Evolutionary conservation across 2,329 filamentous ascomycete genomes (phyloP), one percentile per base, ranked within the genome.

Genomic region (Ophiostoma quercus): DNA sequence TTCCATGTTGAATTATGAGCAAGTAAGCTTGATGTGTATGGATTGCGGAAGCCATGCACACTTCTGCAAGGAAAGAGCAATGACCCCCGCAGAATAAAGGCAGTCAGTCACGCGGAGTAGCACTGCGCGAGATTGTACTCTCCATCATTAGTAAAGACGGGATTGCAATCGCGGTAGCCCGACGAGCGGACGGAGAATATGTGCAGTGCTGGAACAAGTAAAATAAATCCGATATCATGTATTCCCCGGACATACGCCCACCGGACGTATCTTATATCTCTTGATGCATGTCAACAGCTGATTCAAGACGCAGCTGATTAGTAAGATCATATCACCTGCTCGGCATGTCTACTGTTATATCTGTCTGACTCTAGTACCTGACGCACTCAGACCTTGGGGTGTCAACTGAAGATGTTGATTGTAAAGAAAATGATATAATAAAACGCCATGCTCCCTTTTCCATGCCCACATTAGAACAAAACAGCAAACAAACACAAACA

Each of bases 371-470:
- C 39, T 41, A 7, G 16, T 6, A 19, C 19, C 16, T 47, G 19
- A n/a, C 19, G 4, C 16, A 7, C 43, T 47, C 16, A 2, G 34
- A 5, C 5, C 43, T n/a, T 6, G 6, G 43, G 19, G 43, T n/a
- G 19, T 57, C n/a, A 29, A 57, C 51, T 14, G 22, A 11, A 5
- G 25, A 57, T 57, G 25, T 57, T 57, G 51, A 25, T 25, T 6
- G 25, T 29, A 25, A 57, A 22, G 25, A 19, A 37, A n/a, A 39
- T 19, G 19, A 41, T 16, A 22, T 43, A 19, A 43, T 22, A 11
- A 32, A 67, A 47, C 68, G 68, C 60, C 68, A 65, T 69, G 68
- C 41, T 54, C 68, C 66, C 68, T 67, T 66, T 66, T 47, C 65
- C 65, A 66, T 66, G 65, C 65, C 39, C 65, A 68, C 14, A 25